Base-by-base conservation (phyloP, 2,329 filamentous ascomycete genomes). In the Emericellopsis cladophorae region DNA sequence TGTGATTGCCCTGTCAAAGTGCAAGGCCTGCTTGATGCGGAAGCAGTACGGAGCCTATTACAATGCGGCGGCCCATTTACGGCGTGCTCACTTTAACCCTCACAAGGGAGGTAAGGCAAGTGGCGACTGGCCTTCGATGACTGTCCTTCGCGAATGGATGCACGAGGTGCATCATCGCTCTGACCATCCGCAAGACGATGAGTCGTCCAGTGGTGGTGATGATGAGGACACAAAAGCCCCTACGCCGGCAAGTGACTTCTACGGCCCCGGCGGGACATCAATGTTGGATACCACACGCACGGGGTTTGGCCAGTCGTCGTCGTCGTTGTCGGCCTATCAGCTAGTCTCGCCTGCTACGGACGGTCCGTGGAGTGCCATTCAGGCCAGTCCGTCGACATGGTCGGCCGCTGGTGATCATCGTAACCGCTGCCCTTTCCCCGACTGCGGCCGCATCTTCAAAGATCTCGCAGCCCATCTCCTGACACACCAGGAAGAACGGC, bases 401-500 rank as follows among this genome's bases (percentile, higher is more conserved):
- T 43, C 41, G 7, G 36, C 33, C 7, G 21, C 16, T 7, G 49
- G 56, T 4, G 61, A 65, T 26, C 66, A 67, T 43, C 62, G 66
- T 31, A 68, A 64, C 40, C 63, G 67, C 34, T 77, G 74, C 47
- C 71, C 72, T 18, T 68, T 74, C 43, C 69, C 73, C 2, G 72
- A 76, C 36, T 78, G 74, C 45, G 74, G 72, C 11, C 69, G 72
- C 31, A 64, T 74, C 6, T 76, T 77, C 57, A 76, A 80, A 49
- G 76, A 81, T 46, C 60, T 81, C 12, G 70, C 92, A 51, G 88
- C 92, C 5, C 92, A 98, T 58, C 93, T 95, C 84, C 76, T 96
- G 49, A 98, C 92, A 1, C 92, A 98, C 58, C 86, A 93, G 63
- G 83, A 82, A 45, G 88, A 95, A 62, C 74, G 92, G 24, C 92